Percentiles rank a stretch among this genome's conserved stretches.
Conservation (phyloP, 202 grass and related monocot species). For the Zizania palustris region DNA sequence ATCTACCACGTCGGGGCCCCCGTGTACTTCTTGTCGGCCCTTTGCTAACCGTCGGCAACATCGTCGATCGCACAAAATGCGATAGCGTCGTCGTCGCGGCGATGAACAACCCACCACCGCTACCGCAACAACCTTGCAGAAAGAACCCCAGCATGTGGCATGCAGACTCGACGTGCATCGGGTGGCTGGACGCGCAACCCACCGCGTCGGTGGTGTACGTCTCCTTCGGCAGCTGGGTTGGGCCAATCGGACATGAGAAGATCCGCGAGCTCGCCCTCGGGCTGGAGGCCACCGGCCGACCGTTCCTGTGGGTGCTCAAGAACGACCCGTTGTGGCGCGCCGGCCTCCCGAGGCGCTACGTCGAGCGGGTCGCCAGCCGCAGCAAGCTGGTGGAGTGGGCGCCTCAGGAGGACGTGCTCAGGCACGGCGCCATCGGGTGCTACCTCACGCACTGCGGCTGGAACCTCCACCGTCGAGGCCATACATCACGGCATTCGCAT, state of each 20-base stretch:
- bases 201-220: conserved; percentile 72
- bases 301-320: conserved; percentile 85
- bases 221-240: conserved; percentile 91
- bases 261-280: conserved; percentile 70
- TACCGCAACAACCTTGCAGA: neutral
- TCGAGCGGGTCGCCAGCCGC: neutral
- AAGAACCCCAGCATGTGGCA: conserved; percentile 59
- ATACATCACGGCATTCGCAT: conserved; percentile 57
- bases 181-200: conserved; percentile 61
- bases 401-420: conserved; percentile 82
- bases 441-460: conserved; percentile 94
- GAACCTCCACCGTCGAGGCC: conserved; percentile 92
- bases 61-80: conserved; percentile 31
- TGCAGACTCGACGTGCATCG: conserved; percentile 61
- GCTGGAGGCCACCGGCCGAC: conserved; percentile 52
- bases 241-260: conserved; percentile 50
- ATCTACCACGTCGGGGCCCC: neutral
- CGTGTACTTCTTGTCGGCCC: conserved; percentile 58
- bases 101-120: neutral
- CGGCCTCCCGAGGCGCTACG: conserved; percentile 62
- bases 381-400: conserved; percentile 83
- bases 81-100: neutral
- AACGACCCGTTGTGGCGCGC: conserved; percentile 65
- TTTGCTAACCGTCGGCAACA: conserved; percentile 17
- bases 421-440: conserved; percentile 61